Base-by-base conservation (phyloP, 257 asterid species). In the Ilex aquifolium region DNA sequence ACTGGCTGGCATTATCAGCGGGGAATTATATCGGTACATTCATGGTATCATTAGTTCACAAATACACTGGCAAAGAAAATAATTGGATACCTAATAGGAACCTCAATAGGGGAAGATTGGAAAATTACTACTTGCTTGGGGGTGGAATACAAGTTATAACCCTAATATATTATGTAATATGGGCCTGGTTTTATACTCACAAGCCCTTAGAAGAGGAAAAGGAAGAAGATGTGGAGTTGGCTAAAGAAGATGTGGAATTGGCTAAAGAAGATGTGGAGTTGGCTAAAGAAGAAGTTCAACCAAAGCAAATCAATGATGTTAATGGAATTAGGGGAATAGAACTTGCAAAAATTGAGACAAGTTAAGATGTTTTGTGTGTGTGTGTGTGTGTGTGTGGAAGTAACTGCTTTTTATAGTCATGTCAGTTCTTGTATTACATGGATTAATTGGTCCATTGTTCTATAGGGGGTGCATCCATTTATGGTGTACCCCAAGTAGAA, bases 81-180 rank as follows among this genome's bases (percentile, higher is more conserved):
- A 84, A 88, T 10, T 86, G 96, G 98, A 65, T 91, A 10, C 91
- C 90, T 0, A 91, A 90, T 29, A 42, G 95, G 77, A 91, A 85
- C 30, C 76, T 91, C 10, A 88, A 88, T 50, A 52, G 75, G 36
- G 94, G 96, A 21, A 69, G 73, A 40, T 73, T 91, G 81, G 96
- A 88, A 64, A 62, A 82, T 2, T 82, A 80, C 40, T 85, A 85
- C 30, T 88, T 95, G 95, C 72, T 85, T 6, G 83, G 82, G 61
- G 70, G 83, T 9, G 93, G 77, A 10, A 21, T 91, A 2, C 96
- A 88, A 46, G 82, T 74, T 9, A 21, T 85, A 31, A 91, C 88
- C 58, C 65, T 85, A 31, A 49, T 81, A 5, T 88, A 91, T 56
- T 91, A 80, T 72, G 73, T 81, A 1, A 61, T 68, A 3, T 80